phyloP scores from a whole-genome alignment of 495 filamentous ascomycete species.

The Trichoderma reesei region DNA sequence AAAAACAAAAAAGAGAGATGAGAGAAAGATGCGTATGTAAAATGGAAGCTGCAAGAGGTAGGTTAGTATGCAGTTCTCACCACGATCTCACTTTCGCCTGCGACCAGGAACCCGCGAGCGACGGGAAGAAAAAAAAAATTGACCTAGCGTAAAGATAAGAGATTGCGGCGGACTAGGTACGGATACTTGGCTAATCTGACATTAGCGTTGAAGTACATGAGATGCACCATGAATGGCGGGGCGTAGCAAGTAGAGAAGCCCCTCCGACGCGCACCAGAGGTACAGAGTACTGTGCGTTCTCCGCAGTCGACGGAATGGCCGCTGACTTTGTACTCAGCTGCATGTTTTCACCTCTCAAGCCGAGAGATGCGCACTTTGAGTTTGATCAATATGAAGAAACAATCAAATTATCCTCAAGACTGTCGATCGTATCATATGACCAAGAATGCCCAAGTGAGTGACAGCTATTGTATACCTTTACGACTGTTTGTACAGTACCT shows the following conservation, averaged over 20 bases:
- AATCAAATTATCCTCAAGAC: too few species aligned
- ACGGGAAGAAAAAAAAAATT: neutral
- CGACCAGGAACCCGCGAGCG: neutral
- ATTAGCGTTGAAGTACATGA: neutral
- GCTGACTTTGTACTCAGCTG: neutral
- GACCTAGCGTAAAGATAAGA: neutral
- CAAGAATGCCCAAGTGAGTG: too few species aligned
- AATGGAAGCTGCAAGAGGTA: neutral
- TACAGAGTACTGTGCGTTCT: neutral
- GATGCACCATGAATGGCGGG: neutral
- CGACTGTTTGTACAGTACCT: too few species aligned
- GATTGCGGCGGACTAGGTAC: neutral
- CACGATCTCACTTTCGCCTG: slow-evolving; percentile 5
- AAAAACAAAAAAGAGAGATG: neutral
- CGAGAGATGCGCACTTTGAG: too few species aligned
- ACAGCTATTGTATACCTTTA: too few species aligned
- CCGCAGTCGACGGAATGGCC: neutral
- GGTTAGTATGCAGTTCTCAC: neutral
- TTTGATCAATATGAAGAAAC: too few species aligned
- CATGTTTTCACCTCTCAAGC: too few species aligned
- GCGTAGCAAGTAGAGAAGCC: neutral
- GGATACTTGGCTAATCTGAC: neutral
- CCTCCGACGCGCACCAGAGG: neutral
- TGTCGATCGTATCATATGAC: too few species aligned
- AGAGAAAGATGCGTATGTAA: neutral